phyloP scores from a whole-genome alignment of 2,329 filamentous ascomycete genomes.

The Xylariaceae sp. region DNA sequence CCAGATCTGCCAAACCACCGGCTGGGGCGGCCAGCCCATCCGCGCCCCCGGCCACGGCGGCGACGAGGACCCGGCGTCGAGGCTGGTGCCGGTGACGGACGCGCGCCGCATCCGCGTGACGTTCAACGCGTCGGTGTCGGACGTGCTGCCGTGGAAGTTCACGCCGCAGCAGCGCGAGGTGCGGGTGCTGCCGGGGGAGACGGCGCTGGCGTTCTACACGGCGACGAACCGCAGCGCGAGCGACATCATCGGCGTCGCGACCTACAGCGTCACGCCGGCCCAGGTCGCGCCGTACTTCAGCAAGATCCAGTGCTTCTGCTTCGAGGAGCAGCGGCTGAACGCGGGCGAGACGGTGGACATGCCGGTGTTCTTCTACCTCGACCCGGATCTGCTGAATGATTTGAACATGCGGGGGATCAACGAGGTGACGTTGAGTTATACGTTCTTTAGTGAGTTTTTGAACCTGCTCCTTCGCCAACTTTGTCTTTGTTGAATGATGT shows the following conservation, averaged over 20 bases:
- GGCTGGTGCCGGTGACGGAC: slow-evolving; percentile 74
- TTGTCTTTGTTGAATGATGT: too few species aligned
- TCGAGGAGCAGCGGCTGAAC: slow-evolving; percentile 91
- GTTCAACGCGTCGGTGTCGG: slow-evolving; percentile 92
- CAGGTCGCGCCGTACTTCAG: slow-evolving; percentile 97
- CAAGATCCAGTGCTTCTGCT: slow-evolving; percentile 99
- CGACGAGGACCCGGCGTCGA: slow-evolving; percentile 62
- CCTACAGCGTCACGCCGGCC: slow-evolving; percentile 92
- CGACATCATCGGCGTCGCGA: slow-evolving; percentile 97
- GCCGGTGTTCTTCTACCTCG: slow-evolving; percentile 99
- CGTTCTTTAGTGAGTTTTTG: slow-evolving; percentile 95
- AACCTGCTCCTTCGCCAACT: too few species aligned
- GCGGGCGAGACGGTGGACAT: slow-evolving; percentile 97
- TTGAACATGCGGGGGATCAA: slow-evolving; percentile 90
- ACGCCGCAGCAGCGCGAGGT: slow-evolving; percentile 95
- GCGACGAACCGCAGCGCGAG: slow-evolving; percentile 85
- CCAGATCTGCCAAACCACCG: slow-evolving; percentile 77
- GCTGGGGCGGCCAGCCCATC: slow-evolving; percentile 90
- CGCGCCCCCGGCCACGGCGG: slow-evolving; percentile 67
- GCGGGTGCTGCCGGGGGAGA: slow-evolving; percentile 90
- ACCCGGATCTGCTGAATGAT: slow-evolving; percentile 90
- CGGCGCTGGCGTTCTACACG: slow-evolving; percentile 94
- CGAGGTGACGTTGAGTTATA: slow-evolving; percentile 94
- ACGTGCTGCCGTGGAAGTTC: slow-evolving; percentile 96
- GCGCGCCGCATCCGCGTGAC: slow-evolving; percentile 88